A percentile compares a stretch with the other conserved stretches of the same genome.
Conservation (phyloP, 2,329 filamentous ascomycete genomes). For the Phialemoniopsis sp. region DNA sequence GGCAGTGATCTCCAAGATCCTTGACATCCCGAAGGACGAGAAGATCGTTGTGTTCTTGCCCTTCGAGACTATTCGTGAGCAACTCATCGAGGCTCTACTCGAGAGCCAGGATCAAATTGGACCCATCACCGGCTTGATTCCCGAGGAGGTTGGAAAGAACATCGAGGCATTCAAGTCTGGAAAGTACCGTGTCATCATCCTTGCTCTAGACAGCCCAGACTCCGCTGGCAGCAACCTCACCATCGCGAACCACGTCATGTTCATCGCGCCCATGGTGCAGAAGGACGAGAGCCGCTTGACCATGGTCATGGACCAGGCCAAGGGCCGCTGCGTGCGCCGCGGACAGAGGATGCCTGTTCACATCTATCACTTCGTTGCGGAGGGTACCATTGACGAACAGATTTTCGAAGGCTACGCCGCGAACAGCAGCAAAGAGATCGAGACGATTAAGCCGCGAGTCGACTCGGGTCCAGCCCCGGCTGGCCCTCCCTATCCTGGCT, state of each 20-base stretch:
- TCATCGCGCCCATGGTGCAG: constrained; percentile 27
- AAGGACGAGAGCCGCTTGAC: constrained; percentile 24
- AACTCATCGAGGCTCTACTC: constrained; percentile 17
- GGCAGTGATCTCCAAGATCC: constrained; percentile 7
- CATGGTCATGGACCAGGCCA: constrained; percentile 31
- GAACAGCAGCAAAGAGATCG: no score
- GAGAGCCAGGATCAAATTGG: constrained; percentile 7
- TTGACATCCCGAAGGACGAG: constrained; percentile 7
- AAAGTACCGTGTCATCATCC: constrained; percentile 22
- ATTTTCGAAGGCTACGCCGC: constrained; percentile 16
- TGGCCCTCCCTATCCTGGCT: no score
- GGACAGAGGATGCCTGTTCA: constrained; percentile 31
- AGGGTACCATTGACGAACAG: constrained; percentile 34
- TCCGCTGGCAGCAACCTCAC: constrained; percentile 36
- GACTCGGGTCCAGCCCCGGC: no score
- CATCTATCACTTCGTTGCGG: constrained; percentile 33
- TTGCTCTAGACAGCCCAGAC: constrained; percentile 30
- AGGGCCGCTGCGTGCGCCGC: constrained; percentile 31
- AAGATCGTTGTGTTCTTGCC: constrained; percentile 29
- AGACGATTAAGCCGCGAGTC: no score
- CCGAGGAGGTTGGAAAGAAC: not conserved
- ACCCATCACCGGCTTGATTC: constrained; percentile 1
- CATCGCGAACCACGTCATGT: constrained; percentile 36
- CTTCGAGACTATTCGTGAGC: constrained; percentile 18
- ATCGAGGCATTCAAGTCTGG: constrained; percentile 21